These are phyloP conservation scores for Eucalyptus cloeziana DNA, from an alignment of 345 rosid species.

Conservation along the genomic window DNA sequence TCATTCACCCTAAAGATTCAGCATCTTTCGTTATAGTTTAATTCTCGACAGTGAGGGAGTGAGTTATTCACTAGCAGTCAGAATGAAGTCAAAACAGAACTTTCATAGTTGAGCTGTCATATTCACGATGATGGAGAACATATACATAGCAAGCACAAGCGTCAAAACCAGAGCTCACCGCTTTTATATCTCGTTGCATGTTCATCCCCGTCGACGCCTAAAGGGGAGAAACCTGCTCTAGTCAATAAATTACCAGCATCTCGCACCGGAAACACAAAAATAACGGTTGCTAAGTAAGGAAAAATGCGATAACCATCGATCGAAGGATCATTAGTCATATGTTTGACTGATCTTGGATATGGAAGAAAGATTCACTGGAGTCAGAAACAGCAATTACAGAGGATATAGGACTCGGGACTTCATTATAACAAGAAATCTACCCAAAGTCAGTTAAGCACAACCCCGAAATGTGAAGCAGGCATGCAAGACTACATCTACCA, in stretches of 20 bases:
- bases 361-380: neutral
- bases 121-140: neutral
- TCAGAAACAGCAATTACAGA: neutral
- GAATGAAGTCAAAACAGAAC: neutral
- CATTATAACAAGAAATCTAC: neutral
- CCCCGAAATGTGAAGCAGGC: neutral
- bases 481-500: neutral
- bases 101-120: neutral
- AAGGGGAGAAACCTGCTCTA: constrained; percentile 89
- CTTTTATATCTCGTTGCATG: constrained; percentile 71
- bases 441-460: neutral
- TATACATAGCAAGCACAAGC: neutral
- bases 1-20: neutral
- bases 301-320: neutral
- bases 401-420: neutral
- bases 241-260: constrained; percentile 97
- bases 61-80: neutral
- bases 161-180: constrained; percentile 27
- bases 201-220: constrained; percentile 86
- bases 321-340: neutral
- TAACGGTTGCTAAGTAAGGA: neutral
- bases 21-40: neutral
- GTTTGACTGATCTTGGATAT: neutral
- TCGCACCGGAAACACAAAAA: constrained; percentile 35
- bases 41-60: neutral